A percentile compares a stretch with the other conserved stretches of the same genome.
phyloP scores from a whole-genome alignment of 1,284 basidiomycete species.

The Albatrellus sp. region DNA sequence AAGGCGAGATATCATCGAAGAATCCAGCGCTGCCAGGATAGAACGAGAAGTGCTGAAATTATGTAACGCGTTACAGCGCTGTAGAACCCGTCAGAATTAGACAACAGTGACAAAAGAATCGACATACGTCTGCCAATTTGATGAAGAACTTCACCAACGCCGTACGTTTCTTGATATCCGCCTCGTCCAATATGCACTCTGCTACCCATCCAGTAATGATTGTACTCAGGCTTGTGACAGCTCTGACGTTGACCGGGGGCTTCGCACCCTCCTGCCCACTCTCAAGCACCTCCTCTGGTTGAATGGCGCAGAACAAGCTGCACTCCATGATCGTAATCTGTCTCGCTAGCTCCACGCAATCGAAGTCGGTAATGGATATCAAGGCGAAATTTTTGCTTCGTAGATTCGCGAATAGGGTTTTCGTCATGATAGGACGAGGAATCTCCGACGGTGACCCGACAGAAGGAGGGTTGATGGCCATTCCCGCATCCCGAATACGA shows the following conservation, averaged over 20 bases:
- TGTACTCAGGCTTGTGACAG: constrained; percentile 83
- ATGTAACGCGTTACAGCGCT: constrained; percentile 77
- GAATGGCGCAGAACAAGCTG: constrained; percentile 75
- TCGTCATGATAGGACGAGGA: constrained; percentile 77
- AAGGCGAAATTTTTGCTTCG: constrained; percentile 44
- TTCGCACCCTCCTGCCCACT: constrained; percentile 59
- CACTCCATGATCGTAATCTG: constrained; percentile 96
- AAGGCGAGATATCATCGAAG: constrained; percentile 84
- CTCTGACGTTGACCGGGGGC: constrained; percentile 63
- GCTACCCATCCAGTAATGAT: constrained; percentile 93
- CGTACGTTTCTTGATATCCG: constrained; percentile 81
- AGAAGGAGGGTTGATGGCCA: constrained; percentile 54
- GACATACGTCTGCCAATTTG: constrained; percentile 83
- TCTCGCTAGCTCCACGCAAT: constrained; percentile 82
- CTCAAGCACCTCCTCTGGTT: constrained; percentile 80
- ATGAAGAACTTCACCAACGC: constrained; percentile 89
- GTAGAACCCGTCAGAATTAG: constrained; percentile 16
- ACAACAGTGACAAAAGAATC: constrained; percentile 12
- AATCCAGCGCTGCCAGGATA: constrained; percentile 89
- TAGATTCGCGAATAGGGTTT: constrained; percentile 56
- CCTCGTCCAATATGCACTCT: constrained; percentile 83
- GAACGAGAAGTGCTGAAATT: constrained; percentile 93
- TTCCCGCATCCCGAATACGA: constrained; percentile 52
- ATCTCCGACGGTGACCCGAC: constrained; percentile 43
- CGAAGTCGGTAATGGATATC: constrained; percentile 82